These are phyloP conservation scores for Diaporthe velutina DNA, from an alignment of 2,329 filamentous ascomycete genomes.

Conservation along the genomic window DNA sequence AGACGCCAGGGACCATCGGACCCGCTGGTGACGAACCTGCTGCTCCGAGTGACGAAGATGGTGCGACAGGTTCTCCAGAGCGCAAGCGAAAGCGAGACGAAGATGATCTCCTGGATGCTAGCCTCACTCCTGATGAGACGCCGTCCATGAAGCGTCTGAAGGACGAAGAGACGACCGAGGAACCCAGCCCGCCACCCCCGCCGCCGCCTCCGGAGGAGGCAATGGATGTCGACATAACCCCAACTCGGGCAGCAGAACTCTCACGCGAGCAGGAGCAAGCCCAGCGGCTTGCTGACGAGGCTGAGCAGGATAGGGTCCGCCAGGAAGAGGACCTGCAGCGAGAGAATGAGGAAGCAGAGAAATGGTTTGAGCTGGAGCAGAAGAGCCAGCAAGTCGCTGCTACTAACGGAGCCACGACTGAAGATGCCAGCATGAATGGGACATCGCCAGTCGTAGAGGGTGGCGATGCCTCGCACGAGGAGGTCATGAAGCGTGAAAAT, in stretches of 20 bases:
- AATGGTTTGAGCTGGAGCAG: slow-evolving; percentile 50
- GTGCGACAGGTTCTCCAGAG: slow-evolving; percentile 61
- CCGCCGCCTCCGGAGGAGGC: slow-evolving; percentile 58
- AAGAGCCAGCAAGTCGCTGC: slow-evolving; percentile 43
- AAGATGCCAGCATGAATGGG: slow-evolving; percentile 8
- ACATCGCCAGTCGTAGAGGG: slow-evolving; percentile 2
- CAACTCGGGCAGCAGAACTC: slow-evolving; percentile 64
- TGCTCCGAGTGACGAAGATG: slow-evolving; percentile 57
- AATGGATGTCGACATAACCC: slow-evolving; percentile 58
- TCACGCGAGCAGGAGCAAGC: slow-evolving; percentile 68
- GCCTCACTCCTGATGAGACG: slow-evolving; percentile 66
- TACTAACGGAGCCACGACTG: slow-evolving; percentile 12
- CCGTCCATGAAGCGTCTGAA: slow-evolving; percentile 67
- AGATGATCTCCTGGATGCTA: slow-evolving; percentile 53
- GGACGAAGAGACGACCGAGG: slow-evolving; percentile 58
- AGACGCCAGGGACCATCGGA: slow-evolving; percentile 43
- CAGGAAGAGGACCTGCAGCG: slow-evolving; percentile 53
- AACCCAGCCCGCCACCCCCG: slow-evolving; percentile 53
- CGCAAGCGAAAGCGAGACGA: slow-evolving; percentile 76
- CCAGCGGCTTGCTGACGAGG: slow-evolving; percentile 64
- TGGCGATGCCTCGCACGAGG: slow-evolving; percentile 13
- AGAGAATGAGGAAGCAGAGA: slow-evolving; percentile 55
- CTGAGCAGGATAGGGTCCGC: slow-evolving; percentile 48
- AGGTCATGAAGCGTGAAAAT: slow-evolving; percentile 21
- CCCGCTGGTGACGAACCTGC: slow-evolving; percentile 51